A percentile compares a stretch with the other conserved stretches of the same genome.
Conservation (phyloP, 2,329 filamentous ascomycete species). For the Biscogniauxia marginata region DNA sequence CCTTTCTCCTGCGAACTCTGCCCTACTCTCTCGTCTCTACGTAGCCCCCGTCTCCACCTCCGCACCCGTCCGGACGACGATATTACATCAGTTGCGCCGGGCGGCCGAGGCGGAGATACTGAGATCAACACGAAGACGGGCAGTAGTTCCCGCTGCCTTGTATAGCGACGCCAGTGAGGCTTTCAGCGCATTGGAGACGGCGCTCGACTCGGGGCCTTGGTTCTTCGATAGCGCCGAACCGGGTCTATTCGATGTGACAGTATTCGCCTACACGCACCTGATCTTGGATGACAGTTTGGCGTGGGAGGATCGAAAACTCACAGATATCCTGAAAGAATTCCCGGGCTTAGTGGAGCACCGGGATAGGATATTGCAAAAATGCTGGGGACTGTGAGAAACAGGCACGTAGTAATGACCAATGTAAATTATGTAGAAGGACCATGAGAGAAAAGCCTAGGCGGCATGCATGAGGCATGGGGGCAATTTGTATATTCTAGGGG, state of each 20-base stretch:
- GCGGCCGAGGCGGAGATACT: constrained; percentile 76
- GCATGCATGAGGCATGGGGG: too few species aligned
- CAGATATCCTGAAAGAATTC: constrained; percentile 53
- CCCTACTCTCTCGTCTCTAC: constrained; percentile 71
- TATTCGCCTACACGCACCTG: constrained; percentile 88
- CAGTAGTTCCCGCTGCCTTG: constrained; percentile 40
- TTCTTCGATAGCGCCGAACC: constrained; percentile 55
- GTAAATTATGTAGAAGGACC: too few species aligned
- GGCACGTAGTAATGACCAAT: not conserved
- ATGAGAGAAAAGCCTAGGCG: too few species aligned
- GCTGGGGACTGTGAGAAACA: constrained; percentile 35
- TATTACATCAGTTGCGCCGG: constrained; percentile 64
- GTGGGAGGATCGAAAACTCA: constrained; percentile 65
- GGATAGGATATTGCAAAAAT: constrained; percentile 52
- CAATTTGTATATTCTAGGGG: too few species aligned
- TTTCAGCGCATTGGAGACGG: constrained; percentile 44
- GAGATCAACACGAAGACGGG: constrained; percentile 46
- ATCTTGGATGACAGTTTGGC: constrained; percentile 63
- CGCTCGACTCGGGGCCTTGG: constrained; percentile 43
- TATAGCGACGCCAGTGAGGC: constrained; percentile 46
- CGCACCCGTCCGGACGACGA: constrained; percentile 58
- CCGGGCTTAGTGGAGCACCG: constrained; percentile 65
- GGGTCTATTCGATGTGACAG: constrained; percentile 78
- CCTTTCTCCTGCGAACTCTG: constrained; percentile 65
- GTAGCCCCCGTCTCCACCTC: constrained; percentile 62